Evolutionary conservation across 352 stramenopile genomes (phyloP), one percentile per base, ranked within the genome.

Genomic region (Globisporangium rhizosaccharum): DNA sequence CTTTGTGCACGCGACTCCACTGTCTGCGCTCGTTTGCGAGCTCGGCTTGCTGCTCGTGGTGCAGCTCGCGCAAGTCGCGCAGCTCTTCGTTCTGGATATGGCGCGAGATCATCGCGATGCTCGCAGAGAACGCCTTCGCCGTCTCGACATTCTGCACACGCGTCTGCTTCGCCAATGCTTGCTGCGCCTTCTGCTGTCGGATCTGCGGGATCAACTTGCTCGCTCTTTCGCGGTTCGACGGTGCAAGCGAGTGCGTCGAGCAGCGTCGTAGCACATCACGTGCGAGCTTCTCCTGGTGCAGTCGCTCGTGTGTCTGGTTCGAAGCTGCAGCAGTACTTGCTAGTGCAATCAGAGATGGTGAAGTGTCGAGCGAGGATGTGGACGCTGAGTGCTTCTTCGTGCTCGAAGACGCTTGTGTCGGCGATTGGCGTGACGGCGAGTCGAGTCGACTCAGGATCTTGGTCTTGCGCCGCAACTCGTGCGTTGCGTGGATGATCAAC

Each of bases 101-200:
- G 2, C 79, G 77, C 23, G 77, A 86, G 36, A 92, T 90, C 79
- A 90, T 90, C 7, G 78, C 79, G 20, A 92, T 73, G 60, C 79
- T 88, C 39, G 79, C 59, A 3, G 68, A 75, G 55, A 92, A 92
- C 2, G 72, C 77, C 20, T 70, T 75, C n/a, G 76, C 75, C 0
- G 79, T 82, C 63, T 87, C 77, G 10, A 63, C 46, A 30, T 74
- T 71, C 45, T 85, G 71, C 33, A 68, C 60, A 4, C 70, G 67
- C 42, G 55, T 41, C 26, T 69, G 67, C 59, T 84, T 75, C 42
- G 20, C 61, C 15, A 66, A 42, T 0, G 60, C 56, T 5, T 73
- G 65, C 4, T 86, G 61, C 12, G 65, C 62, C 44, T 83, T 66
- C 14, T 65, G 60, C 45, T 62, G 56, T n/a, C 53, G 68, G 30